Percentiles rank a stretch among this genome's conserved stretches.
Evolutionary conservation across 495 filamentous ascomycete genomes (phyloP).

Genomic region (Astrocystis sublimbata): DNA sequence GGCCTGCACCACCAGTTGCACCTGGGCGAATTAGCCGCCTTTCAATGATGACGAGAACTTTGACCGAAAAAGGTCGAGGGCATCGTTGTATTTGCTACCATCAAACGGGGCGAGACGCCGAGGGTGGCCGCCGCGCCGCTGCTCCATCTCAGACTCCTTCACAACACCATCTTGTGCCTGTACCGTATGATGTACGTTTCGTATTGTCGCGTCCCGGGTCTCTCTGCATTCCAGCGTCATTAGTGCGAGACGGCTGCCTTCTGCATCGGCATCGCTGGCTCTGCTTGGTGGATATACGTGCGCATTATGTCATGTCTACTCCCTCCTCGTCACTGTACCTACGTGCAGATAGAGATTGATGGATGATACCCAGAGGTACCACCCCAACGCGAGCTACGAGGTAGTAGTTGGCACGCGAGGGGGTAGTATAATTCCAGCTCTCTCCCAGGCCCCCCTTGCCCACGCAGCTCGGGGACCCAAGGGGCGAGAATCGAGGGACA

Average conservation of each 20-base stretch:
- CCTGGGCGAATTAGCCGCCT: conserved; percentile 20
- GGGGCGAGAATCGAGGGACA: conserved; percentile 7
- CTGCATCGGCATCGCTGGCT: not conserved
- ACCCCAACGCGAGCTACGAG: not conserved
- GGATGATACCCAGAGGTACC: conserved; percentile 8
- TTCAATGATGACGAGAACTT: conserved; percentile 18
- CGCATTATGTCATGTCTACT: not conserved
- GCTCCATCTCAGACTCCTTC: not conserved
- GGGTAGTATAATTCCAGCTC: not conserved
- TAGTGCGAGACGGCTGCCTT: not conserved
- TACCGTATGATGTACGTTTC: not conserved
- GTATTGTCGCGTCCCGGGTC: not conserved
- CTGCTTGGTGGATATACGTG: not conserved
- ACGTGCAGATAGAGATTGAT: not conserved
- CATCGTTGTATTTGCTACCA: conserved; percentile 16
- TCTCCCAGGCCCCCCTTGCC: not conserved
- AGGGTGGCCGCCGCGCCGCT: conserved; percentile 1
- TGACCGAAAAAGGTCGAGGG: conserved; percentile 20
- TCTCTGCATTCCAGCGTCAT: too few species aligned
- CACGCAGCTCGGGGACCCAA: not conserved
- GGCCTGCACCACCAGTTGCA: conserved; percentile 21
- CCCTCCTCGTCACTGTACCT: not conserved
- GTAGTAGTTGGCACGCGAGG: conserved; percentile 13
- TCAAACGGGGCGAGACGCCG: conserved; percentile 11
- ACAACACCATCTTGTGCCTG: conserved; percentile 7